Evolutionary conservation across 768 basidiomycete species (phyloP).

Genomic region (Suillus hirtellus): DNA sequence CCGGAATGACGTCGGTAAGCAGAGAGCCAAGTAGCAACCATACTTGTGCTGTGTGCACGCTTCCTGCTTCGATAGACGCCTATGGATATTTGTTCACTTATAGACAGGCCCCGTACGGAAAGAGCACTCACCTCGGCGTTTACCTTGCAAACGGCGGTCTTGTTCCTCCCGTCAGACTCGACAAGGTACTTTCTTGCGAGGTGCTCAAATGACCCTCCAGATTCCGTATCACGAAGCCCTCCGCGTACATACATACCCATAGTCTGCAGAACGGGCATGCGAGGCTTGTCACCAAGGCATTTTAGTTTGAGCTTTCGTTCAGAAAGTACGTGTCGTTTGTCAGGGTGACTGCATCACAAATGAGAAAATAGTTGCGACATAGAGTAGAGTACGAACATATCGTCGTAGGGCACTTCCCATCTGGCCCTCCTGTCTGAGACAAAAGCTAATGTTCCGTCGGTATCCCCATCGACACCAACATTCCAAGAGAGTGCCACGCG

Average conservation of each 20-base stretch:
- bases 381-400: conserved; percentile 51
- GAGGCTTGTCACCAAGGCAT: conserved; percentile 56
- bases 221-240: conserved; percentile 24
- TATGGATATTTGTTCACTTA: conserved; percentile 23
- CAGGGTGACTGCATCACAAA: conserved; percentile 38
- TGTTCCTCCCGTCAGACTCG: conserved; percentile 42
- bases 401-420: conserved; percentile 80
- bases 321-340: conserved; percentile 21
- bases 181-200: conserved; percentile 60
- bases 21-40: conserved; percentile 69
- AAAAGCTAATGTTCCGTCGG: conserved; percentile 62
- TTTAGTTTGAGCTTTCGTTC: conserved; percentile 46
- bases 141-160: conserved; percentile 39
- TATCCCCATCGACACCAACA: conserved; percentile 22
- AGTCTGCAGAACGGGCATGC: conserved; percentile 53
- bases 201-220: conserved; percentile 40
- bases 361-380: background rate
- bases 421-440: conserved; percentile 51
- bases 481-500: conserved; percentile 69
- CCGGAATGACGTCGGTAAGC: conserved; percentile 49
- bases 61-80: conserved; percentile 61
- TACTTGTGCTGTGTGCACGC: conserved; percentile 55
- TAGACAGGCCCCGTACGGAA: background rate
- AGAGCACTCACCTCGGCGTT: conserved; percentile 56
- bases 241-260: conserved; percentile 49